Evolutionary conservation across 2,329 filamentous ascomycete genomes (phyloP).

Genomic region (Pyrenochaeta sp.): DNA sequence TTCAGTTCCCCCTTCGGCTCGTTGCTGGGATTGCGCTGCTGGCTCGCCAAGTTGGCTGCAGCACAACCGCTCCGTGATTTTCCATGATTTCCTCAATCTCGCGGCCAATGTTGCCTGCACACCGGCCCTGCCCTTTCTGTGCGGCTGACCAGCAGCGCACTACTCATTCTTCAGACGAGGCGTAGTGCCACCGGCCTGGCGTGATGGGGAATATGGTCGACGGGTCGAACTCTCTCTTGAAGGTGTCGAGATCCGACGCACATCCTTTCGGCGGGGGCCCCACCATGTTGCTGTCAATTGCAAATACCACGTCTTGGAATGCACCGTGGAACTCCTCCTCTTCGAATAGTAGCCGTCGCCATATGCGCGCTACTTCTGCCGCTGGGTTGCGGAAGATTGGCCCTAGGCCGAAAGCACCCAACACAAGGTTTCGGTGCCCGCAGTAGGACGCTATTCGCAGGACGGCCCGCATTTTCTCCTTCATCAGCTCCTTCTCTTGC

Average conservation of each 20-base stretch:
- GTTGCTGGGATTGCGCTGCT: conserved; percentile 1
- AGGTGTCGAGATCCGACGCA: conserved; percentile 49
- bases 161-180: conserved; percentile 4
- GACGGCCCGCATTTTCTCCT: conserved; percentile 74
- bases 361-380: conserved; percentile 53
- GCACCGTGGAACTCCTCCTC: conserved; percentile 54
- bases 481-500: conserved; percentile 74
- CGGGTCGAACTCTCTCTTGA: conserved; percentile 49
- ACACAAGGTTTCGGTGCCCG: conserved; percentile 49
- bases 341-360: conserved; percentile 52
- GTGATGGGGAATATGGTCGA: conserved; percentile 46
- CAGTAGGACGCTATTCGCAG: conserved; percentile 69
- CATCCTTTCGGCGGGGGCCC: conserved; percentile 41
- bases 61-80: too few relatives aligned
- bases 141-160: too few relatives aligned
- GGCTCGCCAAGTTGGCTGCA: too few relatives aligned
- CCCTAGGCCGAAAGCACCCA: conserved; percentile 55
- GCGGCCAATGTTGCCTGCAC: too few relatives aligned
- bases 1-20: conserved; percentile 4
- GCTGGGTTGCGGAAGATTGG: conserved; percentile 56
- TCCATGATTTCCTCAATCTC: too few relatives aligned
- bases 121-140: conserved; percentile 1
- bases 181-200: conserved; percentile 12
- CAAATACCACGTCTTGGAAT: conserved; percentile 56
- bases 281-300: conserved; percentile 49